Evolutionary conservation across 1,139 yeast genomes (phyloP).

Genomic region (Entelexis sorbosivorans): DNA sequence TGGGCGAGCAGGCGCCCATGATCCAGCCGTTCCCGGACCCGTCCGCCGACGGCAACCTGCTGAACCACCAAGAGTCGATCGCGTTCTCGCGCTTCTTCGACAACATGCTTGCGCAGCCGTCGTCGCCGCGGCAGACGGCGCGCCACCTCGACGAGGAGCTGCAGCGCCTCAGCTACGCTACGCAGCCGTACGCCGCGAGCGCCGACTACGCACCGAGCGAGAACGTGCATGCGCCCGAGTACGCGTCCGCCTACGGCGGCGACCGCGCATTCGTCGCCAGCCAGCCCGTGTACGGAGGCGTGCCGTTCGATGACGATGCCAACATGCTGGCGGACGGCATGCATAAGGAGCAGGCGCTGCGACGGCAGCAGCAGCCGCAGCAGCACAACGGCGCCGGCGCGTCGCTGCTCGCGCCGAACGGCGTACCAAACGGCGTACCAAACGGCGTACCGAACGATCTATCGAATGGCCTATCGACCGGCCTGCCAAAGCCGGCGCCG

Average conservation of each 20-base stretch:
- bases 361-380: too few relatives aligned
- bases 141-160: conserved; percentile 22
- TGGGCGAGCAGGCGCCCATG: conserved; percentile 16
- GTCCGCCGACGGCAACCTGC: conserved; percentile 24
- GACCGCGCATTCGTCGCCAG: neutral
- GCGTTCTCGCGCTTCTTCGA: conserved; percentile 33
- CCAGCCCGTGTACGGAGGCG: neutral
- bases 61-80: conserved; percentile 31
- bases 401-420: too few relatives aligned
- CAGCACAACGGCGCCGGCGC: too few relatives aligned
- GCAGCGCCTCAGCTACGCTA: conserved; percentile 12
- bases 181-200: neutral
- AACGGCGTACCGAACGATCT: too few relatives aligned
- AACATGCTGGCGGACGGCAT: too few relatives aligned
- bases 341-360: too few relatives aligned
- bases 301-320: too few relatives aligned
- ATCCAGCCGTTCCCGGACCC: conserved; percentile 3
- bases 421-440: too few relatives aligned
- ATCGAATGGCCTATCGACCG: neutral
- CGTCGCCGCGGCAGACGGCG: conserved; percentile 11
- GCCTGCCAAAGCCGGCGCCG: neutral
- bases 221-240: neutral
- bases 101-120: conserved; percentile 32
- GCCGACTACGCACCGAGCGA: neutral
- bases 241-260: neutral